These are phyloP conservation scores for Colletotrichum salicis DNA, from an alignment of 2,329 filamentous ascomycete genomes.

Conservation along the genomic window DNA sequence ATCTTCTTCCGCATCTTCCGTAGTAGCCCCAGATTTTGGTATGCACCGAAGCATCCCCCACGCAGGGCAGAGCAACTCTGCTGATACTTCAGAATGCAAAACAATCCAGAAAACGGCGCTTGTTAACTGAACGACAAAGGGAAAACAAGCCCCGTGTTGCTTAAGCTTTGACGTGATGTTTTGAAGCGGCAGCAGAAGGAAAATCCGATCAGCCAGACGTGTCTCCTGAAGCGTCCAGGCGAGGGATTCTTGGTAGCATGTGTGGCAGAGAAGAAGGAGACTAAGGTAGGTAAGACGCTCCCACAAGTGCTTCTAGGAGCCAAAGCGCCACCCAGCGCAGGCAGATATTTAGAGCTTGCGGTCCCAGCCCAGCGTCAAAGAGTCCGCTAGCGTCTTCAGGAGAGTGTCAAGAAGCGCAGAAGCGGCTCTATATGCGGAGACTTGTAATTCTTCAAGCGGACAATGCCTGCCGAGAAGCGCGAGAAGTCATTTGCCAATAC, in stretches of 20 bases:
- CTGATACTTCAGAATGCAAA: slow-evolving; percentile 13
- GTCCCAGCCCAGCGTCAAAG: slow-evolving; percentile 23
- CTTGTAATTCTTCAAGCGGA: background rate
- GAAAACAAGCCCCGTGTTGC: slow-evolving; percentile 18
- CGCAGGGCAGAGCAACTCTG: slow-evolving; percentile 11
- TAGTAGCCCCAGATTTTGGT: background rate
- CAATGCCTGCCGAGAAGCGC: background rate
- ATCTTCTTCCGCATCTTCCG: background rate
- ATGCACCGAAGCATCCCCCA: background rate
- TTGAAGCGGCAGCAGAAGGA: slow-evolving; percentile 14
- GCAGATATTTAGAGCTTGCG: slow-evolving; percentile 6
- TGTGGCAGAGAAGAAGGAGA: background rate
- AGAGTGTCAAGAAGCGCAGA: slow-evolving; percentile 4
- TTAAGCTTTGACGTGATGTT: slow-evolving; percentile 26
- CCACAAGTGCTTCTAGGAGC: background rate
- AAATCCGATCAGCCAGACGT: slow-evolving; percentile 1
- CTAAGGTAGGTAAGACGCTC: background rate
- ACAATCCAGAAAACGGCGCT: slow-evolving; percentile 1
- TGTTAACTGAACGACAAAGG: slow-evolving; percentile 17
- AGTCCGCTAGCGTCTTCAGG: slow-evolving; percentile 19
- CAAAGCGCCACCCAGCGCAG: slow-evolving; percentile 26
- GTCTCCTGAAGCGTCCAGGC: slow-evolving; percentile 26
- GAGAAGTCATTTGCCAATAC: background rate
- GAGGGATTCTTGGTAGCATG: background rate
- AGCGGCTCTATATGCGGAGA: background rate